These are phyloP conservation scores for Monilinia aucupariae DNA, from an alignment of 2,329 filamentous ascomycete species.

Conservation along the genomic window DNA sequence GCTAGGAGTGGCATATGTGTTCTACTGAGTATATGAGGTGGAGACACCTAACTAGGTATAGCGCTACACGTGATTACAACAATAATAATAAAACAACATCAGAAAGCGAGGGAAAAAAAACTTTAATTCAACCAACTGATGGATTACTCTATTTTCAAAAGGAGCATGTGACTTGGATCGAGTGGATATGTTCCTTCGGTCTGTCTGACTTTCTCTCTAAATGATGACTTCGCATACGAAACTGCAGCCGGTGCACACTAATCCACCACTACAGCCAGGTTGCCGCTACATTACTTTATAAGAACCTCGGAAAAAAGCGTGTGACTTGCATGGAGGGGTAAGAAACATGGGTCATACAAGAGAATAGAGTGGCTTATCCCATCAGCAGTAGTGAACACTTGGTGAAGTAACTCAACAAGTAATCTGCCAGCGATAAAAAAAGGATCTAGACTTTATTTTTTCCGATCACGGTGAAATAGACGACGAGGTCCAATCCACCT, in stretches of 20 bases:
- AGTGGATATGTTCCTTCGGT: not conserved
- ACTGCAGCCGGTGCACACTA: not conserved
- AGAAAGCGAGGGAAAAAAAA: not conserved
- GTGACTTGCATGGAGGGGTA: slow-evolving; percentile 17
- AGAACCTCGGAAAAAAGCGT: slow-evolving; percentile 1
- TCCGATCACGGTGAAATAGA: not conserved
- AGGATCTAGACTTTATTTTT: not conserved
- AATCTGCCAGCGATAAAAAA: not conserved
- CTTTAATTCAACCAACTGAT: not conserved
- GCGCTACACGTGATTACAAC: no score
- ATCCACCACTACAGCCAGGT: no score
- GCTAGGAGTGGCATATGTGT: no score
- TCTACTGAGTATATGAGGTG: no score
- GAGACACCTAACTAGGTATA: no score
- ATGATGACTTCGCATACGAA: not conserved
- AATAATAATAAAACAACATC: no score
- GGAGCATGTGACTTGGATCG: slow-evolving; percentile 4
- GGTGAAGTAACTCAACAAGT: not conserved
- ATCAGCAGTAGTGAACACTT: no score
- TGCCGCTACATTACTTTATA: not conserved
- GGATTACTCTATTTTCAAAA: not conserved
- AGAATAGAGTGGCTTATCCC: slow-evolving; percentile 1
- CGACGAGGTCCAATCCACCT: not conserved
- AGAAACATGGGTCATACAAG: not conserved
- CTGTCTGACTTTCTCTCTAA: not conserved